Base-by-base conservation (phyloP, 208 protist genomes). In the Leishmania arabica region DNA sequence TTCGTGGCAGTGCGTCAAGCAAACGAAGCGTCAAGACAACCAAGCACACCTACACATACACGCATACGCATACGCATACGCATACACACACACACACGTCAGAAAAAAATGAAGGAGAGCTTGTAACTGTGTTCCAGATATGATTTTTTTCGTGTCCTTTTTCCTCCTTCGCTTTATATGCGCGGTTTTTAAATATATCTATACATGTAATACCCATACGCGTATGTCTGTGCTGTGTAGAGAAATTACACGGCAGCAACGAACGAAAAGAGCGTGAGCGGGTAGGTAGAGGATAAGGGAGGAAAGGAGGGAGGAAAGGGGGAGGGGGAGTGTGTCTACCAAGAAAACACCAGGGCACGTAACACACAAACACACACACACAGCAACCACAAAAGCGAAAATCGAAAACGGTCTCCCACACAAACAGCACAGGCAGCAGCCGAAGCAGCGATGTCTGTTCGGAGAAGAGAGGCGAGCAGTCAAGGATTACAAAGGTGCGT, bases 361-460 rank as follows among this genome's bases (percentile, higher is more conserved):
- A 47, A 47, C 68, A 51, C 68, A 75, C 49, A 75, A 49, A 21
- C 70, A 75, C 70, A 21, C 70, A 72, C 68, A 51, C 68, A 49
- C 40, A 49, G 40, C 65, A 45, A 70, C 17, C 9, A 27, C n/a
- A 70, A 70, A 34, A 40, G 37, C 1, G 37, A 27, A 2, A 69
- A 21, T 27, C 8, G 27, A 70, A 70, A 15, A 8, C 8, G n/a
- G 8, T 64, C n/a, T 64, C 27, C 58, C 58, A 31, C 58, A 27
- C 27, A 2, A 15, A 34, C 58, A 64, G 27, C n/a, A 31, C 21
- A 11, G 27, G 58, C 62, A 40, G 40, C 62, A 17, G 17, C 62
- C 5, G 13, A 15, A 24, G 62, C 62, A 21, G 9, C 58, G n/a
- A 31, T 64, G 15, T 15, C 65, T 37, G 0, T 21, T 70, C 65